These are phyloP conservation scores for Aureobasidium sp. DNA, from an alignment of 2,329 filamentous ascomycete species.

Conservation along the genomic window DNA sequence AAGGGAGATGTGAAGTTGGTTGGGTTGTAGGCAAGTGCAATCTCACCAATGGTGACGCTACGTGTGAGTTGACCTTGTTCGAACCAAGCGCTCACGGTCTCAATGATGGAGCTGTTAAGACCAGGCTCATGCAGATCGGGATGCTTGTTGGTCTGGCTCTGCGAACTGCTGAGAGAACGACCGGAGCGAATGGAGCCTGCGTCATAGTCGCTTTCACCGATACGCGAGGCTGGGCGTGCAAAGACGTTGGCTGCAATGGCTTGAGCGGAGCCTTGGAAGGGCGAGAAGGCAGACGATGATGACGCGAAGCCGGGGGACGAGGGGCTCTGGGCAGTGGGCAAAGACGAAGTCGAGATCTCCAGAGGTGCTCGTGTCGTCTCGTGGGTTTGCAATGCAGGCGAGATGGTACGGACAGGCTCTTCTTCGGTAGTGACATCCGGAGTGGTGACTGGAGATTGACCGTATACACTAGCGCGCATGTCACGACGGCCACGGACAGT, in stretches of 20 bases:
- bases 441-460: constrained; percentile 42
- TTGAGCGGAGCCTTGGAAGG: constrained; percentile 18
- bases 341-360: constrained; percentile 6
- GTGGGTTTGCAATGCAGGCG: constrained; percentile 17
- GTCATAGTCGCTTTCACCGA: constrained; percentile 45
- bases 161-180: constrained; percentile 63
- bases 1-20: constrained; percentile 35
- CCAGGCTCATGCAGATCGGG: constrained; percentile 73
- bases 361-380: constrained; percentile 3
- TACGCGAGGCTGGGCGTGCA: constrained; percentile 17
- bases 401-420: constrained; percentile 16
- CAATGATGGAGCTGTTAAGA: constrained; percentile 80
- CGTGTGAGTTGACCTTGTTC: constrained; percentile 63
- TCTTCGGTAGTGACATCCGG: constrained; percentile 30
- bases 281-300: constrained; percentile 21
- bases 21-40: constrained; percentile 75
- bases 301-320: constrained; percentile 18
- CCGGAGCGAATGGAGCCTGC: constrained; percentile 87
- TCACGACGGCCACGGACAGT: constrained; percentile 84
- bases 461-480: constrained; percentile 82
- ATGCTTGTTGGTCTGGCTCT: constrained; percentile 61
- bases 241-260: constrained; percentile 22
- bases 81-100: constrained; percentile 81
- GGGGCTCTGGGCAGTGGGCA: constrained; percentile 7
- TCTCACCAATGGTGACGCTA: constrained; percentile 73